phyloP scores from a whole-genome alignment of 495 filamentous ascomycete species.

The Penicillium cataractarum region DNA sequence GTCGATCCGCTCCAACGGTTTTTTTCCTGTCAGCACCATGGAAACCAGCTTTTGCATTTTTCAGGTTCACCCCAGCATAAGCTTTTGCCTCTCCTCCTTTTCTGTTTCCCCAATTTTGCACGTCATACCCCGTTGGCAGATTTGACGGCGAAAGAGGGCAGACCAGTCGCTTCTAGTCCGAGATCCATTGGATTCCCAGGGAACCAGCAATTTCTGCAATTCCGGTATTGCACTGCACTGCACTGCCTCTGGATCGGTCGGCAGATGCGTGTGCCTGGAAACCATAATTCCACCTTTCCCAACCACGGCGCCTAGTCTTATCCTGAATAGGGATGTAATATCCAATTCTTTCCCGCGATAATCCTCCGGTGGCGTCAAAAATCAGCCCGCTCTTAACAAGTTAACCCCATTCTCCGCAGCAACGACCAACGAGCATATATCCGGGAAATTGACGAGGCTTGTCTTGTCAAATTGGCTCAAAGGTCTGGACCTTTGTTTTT shows the following conservation, averaged over 20 bases:
- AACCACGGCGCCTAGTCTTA: background rate
- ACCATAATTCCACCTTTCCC: background rate
- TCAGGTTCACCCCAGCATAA: conserved; percentile 10
- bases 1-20: conserved; percentile 21
- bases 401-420: background rate
- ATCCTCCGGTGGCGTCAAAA: background rate
- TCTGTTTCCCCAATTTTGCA: background rate
- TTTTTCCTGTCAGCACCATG: conserved; percentile 20
- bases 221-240: background rate
- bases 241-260: background rate
- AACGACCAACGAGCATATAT: background rate
- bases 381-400: background rate
- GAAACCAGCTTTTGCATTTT: conserved; percentile 10
- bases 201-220: background rate
- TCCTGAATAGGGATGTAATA: background rate
- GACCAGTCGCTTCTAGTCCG: background rate
- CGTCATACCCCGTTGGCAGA: conserved; percentile 9
- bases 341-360: background rate
- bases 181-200: background rate
- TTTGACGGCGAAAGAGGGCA: background rate
- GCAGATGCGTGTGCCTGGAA: background rate
- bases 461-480: background rate
- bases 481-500: background rate
- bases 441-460: background rate
- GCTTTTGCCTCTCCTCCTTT: conserved; percentile 13